Conservation (phyloP, 164 flowering plant genomes). For the Aristolochia californica region DNA sequence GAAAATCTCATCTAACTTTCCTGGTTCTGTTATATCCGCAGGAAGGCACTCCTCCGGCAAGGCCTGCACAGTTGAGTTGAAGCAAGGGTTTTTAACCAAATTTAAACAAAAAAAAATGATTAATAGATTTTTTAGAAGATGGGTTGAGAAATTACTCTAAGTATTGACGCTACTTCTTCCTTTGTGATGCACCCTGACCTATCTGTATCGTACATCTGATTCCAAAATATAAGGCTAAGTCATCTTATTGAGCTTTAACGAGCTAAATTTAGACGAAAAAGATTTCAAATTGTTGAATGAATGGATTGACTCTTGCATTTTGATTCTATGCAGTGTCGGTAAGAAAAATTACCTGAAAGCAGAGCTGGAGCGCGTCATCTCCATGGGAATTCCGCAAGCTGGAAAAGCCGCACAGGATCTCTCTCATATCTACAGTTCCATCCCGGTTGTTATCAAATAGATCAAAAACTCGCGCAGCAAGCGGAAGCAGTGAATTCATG, state of each 20-base stretch:
- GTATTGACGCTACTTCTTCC: constrained; percentile 75
- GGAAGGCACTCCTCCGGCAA: constrained; percentile 76
- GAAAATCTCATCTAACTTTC: constrained; percentile 67
- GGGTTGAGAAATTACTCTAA: constrained; percentile 33
- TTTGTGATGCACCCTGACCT: constrained; percentile 67
- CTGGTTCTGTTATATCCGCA: constrained; percentile 56
- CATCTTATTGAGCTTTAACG: not conserved
- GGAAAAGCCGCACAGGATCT: constrained; percentile 62
- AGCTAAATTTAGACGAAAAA: too few species aligned
- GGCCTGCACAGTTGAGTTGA: constrained; percentile 31
- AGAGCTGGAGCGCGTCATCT: constrained; percentile 61
- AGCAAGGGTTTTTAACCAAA: not conserved
- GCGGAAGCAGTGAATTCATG: constrained; percentile 52
- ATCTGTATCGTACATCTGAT: constrained; percentile 73
- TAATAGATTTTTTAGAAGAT: not conserved
- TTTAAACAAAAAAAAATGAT: not conserved
- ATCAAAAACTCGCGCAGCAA: constrained; percentile 61
- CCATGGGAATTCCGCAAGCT: constrained; percentile 58
- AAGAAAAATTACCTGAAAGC: constrained; percentile 44
- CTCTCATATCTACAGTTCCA: constrained; percentile 72
- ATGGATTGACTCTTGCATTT: too few species aligned
- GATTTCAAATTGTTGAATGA: too few species aligned
- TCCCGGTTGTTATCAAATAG: constrained; percentile 72
- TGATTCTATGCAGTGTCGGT: not conserved
- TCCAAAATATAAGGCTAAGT: constrained; percentile 3